These are phyloP conservation scores for Ophiostoma himal-ulmi DNA, from an alignment of 2,329 filamentous ascomycete genomes.

Conservation along the genomic window DNA sequence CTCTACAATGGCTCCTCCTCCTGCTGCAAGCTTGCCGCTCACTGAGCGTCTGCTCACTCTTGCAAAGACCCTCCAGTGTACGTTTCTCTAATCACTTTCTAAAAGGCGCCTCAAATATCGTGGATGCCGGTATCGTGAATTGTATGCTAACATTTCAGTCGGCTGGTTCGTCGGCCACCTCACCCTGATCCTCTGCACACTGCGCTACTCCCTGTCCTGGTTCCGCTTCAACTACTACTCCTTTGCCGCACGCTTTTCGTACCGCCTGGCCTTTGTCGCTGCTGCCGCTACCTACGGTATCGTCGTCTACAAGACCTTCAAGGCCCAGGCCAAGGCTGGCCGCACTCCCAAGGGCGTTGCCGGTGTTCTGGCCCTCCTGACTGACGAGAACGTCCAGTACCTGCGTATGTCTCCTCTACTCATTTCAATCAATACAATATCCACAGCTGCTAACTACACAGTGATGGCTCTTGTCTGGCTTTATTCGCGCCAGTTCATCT, in stretches of 20 bases:
- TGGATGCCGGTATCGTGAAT: constrained; percentile 11
- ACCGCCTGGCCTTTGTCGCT: constrained; percentile 83
- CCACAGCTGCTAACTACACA: constrained; percentile 36
- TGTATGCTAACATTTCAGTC: constrained; percentile 43
- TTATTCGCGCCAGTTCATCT: constrained; percentile 77
- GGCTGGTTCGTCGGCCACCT: constrained; percentile 83
- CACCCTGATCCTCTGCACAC: constrained; percentile 72
- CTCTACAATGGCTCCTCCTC: constrained; percentile 63
- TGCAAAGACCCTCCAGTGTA: constrained; percentile 89
- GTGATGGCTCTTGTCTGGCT: constrained; percentile 96
- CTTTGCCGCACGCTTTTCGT: constrained; percentile 71
- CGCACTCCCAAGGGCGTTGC: constrained; percentile 45
- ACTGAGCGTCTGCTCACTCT: constrained; percentile 69
- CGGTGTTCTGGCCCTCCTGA: constrained; percentile 60
- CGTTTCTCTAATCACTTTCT: constrained; percentile 24
- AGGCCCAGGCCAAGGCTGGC: constrained; percentile 58
- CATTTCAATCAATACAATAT: not conserved
- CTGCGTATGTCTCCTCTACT: constrained; percentile 57
- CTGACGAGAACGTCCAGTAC: constrained; percentile 97
- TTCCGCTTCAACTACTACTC: constrained; percentile 82
- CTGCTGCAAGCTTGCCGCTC: constrained; percentile 62
- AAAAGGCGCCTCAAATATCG: constrained; percentile 28
- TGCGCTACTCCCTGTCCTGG: constrained; percentile 80
- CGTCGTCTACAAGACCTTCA: constrained; percentile 92
- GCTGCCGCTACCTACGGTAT: constrained; percentile 94